Evolutionary conservation across 768 basidiomycete species (phyloP), one percentile per base, ranked within the genome.

Genomic region (Cubamyces sp.): DNA sequence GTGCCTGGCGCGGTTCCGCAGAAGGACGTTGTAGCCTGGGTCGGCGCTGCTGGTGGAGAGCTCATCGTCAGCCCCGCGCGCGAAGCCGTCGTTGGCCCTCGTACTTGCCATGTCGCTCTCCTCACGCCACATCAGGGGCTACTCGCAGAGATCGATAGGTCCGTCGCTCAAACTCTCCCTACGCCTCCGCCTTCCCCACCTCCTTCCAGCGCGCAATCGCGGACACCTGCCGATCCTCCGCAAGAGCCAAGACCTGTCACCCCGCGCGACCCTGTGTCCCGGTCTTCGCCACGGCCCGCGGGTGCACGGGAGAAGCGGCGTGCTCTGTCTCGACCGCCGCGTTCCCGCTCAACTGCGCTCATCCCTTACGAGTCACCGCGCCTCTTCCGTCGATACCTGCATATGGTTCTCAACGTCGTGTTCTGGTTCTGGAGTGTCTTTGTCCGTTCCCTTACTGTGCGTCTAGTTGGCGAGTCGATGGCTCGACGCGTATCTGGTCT

Each of bases 161-260:
- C 62, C 42, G 39, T 41, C 55, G 50, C 46, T 6, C 42, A 64
- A 6, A 45, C 57, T 8, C 62, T 69, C 1, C 67, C 65, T 9
- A 70, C 69, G 1, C 69, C 69, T n/a, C 69, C 69, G 8, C 67
- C 69, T 0, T 70, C 69, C 11, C 69, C 69, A 18, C 69, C 69
- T 3, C 43, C 39, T 34, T 46, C 34, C 14, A 45, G 49, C 8
- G 34, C 41, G 8, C 34, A 48, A 8, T 42, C 60, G 12, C 34
- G 54, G 1, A 5, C 54, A 14, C 14, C 42, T n/a, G 25, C 25
- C 15, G 56, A 49, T 0, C 15, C 54, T 6, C 18, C 41, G 3
- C 18, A 25, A 14, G 40, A 28, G 2, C 26, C 54, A 6, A 3
- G 8, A 2, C 25, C 51, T 4, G 21, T 16, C 11, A 34, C 9